phyloP scores from a whole-genome alignment of 2,329 filamentous ascomycete genomes.

The Clarireedia paspali region DNA sequence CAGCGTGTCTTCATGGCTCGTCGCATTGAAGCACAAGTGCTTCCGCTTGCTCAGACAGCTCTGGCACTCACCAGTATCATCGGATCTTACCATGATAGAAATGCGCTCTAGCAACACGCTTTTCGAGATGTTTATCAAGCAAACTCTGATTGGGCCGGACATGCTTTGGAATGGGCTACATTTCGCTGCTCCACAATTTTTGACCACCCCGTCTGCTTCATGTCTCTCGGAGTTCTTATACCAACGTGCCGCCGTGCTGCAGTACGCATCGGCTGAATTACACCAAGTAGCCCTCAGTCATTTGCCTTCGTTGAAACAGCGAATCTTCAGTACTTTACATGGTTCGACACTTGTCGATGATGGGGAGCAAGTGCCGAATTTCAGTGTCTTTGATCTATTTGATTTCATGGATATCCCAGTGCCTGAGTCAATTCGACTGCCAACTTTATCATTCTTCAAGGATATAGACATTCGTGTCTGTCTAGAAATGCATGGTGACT shows the following conservation, averaged over 20 bases:
- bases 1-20: conserved; percentile 56
- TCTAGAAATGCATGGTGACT: conserved; percentile 50
- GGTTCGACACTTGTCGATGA: conserved; percentile 64
- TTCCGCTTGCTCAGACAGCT: conserved; percentile 71
- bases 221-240: conserved; percentile 58
- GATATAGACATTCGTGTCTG: conserved; percentile 63
- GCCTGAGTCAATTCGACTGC: conserved; percentile 37
- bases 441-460: conserved; percentile 53
- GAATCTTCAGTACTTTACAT: conserved; percentile 65
- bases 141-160: conserved; percentile 61
- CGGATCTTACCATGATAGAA: conserved; percentile 66
- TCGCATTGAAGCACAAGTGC: conserved; percentile 59
- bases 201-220: conserved; percentile 39
- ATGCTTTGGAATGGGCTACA: conserved; percentile 67
- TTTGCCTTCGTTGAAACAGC: conserved; percentile 61
- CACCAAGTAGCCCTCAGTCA: conserved; percentile 65
- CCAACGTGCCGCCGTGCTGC: conserved; percentile 68
- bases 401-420: conserved; percentile 73
- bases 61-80: conserved; percentile 77
- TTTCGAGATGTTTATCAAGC: conserved; percentile 66
- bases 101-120: conserved; percentile 73
- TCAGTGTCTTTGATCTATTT: conserved; percentile 83
- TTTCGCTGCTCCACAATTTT: conserved; percentile 56
- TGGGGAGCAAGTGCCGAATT: conserved; percentile 56
- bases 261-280: conserved; percentile 81